Evolutionary conservation across 371 early-diverging fungal genomes (phyloP).

Genomic region (Mucor sp.): DNA sequence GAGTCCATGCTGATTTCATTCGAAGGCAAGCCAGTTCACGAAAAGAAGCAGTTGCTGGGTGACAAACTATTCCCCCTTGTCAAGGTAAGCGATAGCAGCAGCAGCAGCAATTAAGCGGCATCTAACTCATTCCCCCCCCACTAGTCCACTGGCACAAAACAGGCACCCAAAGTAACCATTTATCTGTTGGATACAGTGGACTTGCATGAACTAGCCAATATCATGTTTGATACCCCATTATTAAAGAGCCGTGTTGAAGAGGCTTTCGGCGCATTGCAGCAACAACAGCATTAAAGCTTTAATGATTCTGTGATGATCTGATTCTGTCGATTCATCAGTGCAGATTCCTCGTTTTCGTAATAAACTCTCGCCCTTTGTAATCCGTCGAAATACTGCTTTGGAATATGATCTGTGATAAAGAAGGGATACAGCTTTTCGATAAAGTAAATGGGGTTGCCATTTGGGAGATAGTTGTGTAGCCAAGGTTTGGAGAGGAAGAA

Average conservation of each 20-base stretch:
- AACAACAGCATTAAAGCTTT: conserved; percentile 8
- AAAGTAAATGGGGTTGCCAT: conserved; percentile 23
- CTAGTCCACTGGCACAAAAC: conserved; percentile 42
- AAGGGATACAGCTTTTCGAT: conserved; percentile 28
- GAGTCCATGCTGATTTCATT: conserved; percentile 20
- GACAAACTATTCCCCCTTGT: conserved; percentile 46
- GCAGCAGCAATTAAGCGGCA: no score
- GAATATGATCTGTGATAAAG: conserved; percentile 35
- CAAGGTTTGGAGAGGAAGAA: conserved; percentile 9
- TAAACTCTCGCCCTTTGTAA: conserved; percentile 25
- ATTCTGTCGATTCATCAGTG: background rate
- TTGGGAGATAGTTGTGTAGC: conserved; percentile 5
- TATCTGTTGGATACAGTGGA: conserved; percentile 45
- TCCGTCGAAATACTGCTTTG: conserved; percentile 26
- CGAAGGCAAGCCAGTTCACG: conserved; percentile 33
- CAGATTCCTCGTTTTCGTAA: conserved; percentile 16
- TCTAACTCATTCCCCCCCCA: background rate
- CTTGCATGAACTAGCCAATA: conserved; percentile 37
- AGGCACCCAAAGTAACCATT: conserved; percentile 50
- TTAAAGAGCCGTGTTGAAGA: conserved; percentile 32
- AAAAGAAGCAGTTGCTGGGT: conserved; percentile 44
- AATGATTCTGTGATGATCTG: conserved; percentile 4
- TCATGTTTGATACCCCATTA: conserved; percentile 40
- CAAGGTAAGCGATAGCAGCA: conserved; percentile 23
- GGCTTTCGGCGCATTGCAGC: conserved; percentile 20